These are phyloP conservation scores for Fragaria vesca DNA, from an alignment of 306 rosid genomes.

Conservation along the genomic window DNA sequence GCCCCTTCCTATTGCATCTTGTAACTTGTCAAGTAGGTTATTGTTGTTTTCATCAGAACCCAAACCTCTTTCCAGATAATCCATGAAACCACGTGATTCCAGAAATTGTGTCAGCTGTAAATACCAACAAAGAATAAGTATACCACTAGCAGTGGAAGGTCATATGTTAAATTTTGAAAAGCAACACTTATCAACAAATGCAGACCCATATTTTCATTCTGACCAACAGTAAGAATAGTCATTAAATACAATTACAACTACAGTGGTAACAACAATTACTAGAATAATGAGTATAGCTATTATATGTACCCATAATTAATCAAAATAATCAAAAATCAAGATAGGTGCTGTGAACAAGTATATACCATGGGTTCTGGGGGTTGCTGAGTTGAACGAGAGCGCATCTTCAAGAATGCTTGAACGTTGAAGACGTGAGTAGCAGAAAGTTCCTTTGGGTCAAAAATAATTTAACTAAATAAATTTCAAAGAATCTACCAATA, in stretches of 20 bases:
- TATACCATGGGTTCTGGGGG: slow-evolving; percentile 95
- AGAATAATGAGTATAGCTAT: background rate
- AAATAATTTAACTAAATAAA: slow-evolving; percentile 27
- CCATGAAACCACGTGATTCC: slow-evolving; percentile 91
- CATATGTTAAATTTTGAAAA: background rate
- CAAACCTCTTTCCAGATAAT: slow-evolving; percentile 82
- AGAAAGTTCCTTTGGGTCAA: slow-evolving; percentile 60
- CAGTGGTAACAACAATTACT: background rate
- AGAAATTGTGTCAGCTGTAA: slow-evolving; percentile 78
- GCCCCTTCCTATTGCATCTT: slow-evolving; percentile 98
- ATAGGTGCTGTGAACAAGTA: slow-evolving; percentile 20
- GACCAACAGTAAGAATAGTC: background rate
- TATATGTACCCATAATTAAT: slow-evolving; percentile 8
- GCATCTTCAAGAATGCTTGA: slow-evolving; percentile 90
- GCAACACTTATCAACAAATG: background rate
- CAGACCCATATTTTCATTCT: background rate
- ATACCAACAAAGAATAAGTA: slow-evolving; percentile 28
- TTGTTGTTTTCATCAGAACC: slow-evolving; percentile 76
- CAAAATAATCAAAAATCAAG: slow-evolving; percentile 21
- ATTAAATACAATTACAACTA: background rate
- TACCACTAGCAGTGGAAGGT: slow-evolving; percentile 15
- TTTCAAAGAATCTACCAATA: slow-evolving; percentile 11
- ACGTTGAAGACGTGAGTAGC: slow-evolving; percentile 73
- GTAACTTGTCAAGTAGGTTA: slow-evolving; percentile 89
- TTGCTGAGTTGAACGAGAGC: slow-evolving; percentile 83